Evolutionary conservation across 2,329 filamentous ascomycete genomes (phyloP).

Genomic region (Cercospora sp.): DNA sequence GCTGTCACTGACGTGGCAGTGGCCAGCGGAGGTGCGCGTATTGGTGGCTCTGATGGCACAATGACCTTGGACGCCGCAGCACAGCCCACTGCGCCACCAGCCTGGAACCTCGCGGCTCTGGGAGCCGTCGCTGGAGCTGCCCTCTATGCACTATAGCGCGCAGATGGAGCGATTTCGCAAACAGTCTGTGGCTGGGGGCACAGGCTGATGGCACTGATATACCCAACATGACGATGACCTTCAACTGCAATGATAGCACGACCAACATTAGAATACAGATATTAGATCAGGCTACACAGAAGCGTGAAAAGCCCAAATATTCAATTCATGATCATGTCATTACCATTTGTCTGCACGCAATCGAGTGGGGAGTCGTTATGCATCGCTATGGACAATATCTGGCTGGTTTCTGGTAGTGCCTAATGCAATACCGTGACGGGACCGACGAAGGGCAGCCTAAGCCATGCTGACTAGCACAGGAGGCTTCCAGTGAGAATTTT

Average conservation of each 20-base stretch:
- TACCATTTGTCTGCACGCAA: neutral
- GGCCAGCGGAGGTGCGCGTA: slow-evolving; percentile 48
- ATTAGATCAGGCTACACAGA: neutral
- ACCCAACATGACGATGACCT: neutral
- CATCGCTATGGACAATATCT: neutral
- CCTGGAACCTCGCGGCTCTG: slow-evolving; percentile 30
- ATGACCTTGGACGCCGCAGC: slow-evolving; percentile 24
- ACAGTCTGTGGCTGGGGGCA: neutral
- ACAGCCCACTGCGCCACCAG: slow-evolving; percentile 32
- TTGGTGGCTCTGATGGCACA: slow-evolving; percentile 21
- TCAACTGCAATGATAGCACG: neutral
- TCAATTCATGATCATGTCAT: neutral
- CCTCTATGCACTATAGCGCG: slow-evolving; percentile 5
- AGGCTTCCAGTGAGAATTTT: neutral
- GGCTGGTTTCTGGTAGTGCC: neutral
- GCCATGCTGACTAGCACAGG: neutral
- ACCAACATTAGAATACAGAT: neutral
- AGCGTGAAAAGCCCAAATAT: neutral
- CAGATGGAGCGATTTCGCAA: neutral
- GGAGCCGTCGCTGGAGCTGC: slow-evolving; percentile 19
- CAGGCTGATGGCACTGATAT: neutral
- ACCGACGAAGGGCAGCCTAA: neutral
- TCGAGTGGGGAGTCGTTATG: neutral
- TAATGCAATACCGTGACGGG: neutral
- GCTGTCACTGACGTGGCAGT: slow-evolving; percentile 52